These are phyloP conservation scores for Geranium incanum DNA, from an alignment of 441 rosid species.

Conservation along the genomic window DNA sequence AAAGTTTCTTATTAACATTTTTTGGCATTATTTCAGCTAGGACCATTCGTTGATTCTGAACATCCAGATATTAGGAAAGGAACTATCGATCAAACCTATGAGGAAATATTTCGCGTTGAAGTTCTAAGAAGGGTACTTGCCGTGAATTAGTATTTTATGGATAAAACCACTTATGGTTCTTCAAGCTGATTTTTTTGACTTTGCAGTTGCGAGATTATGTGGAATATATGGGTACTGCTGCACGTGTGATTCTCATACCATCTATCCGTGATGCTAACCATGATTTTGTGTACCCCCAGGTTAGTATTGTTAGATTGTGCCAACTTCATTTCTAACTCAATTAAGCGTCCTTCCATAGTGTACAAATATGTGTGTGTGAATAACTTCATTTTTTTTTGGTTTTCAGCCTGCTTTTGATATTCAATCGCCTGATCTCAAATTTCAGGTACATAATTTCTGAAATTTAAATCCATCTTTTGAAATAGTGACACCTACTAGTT, in stretches of 20 bases:
- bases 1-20: neutral
- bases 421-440: constrained; percentile 34
- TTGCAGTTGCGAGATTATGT: constrained; percentile 76
- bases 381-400: constrained; percentile 14
- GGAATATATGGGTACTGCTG: constrained; percentile 66
- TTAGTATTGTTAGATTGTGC: constrained; percentile 21
- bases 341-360: constrained; percentile 6
- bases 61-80: constrained; percentile 26
- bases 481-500: constrained; percentile 10
- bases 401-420: constrained; percentile 78
- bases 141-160: neutral
- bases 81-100: constrained; percentile 17
- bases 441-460: constrained; percentile 49
- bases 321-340: constrained; percentile 9
- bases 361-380: neutral
- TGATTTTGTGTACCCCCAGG: constrained; percentile 96
- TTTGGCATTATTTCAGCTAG: constrained; percentile 20
- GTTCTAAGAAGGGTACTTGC: constrained; percentile 21
- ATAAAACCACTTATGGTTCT: constrained; percentile 3
- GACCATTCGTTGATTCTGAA: constrained; percentile 27
- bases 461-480: neutral
- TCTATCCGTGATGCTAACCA: constrained; percentile 88
- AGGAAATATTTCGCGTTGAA: constrained; percentile 24
- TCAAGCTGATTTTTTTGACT: constrained; percentile 11
- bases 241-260: constrained; percentile 64